Evolutionary conservation across 106 monocot genomes (phyloP), one percentile per base, ranked within the genome.

Genomic region (Cymbidium sinense): DNA sequence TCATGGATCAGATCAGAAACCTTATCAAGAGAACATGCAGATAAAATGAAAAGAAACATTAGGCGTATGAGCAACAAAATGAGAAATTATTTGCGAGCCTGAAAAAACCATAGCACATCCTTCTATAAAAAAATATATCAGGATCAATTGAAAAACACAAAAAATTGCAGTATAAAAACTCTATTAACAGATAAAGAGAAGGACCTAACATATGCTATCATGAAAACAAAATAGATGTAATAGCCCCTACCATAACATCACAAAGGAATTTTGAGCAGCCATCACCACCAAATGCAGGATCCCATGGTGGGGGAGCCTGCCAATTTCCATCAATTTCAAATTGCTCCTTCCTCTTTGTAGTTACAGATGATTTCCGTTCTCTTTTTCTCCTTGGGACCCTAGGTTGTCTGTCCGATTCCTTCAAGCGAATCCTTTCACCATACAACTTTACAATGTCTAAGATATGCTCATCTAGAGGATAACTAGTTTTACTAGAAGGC

Each of bases 241-340:
- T 28, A 6, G 37, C 36, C 61, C 83, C 75, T 89, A 98, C 96
- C 96, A 99, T 99, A 72, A 95, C 89, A 89, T 99, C 95, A 86
- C 99, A 99, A 19, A 99, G 81, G 83, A 99, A 99, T 47, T 89
- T 99, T 81, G 99, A 94, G 67, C 54, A 78, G 76, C 92, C 95
- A 86, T 99, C 92, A 44, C 95, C 95, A 41, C 94, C 95, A 50
- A 87, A 15, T 13, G 84, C 86, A 82, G 83, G 83, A 85, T 99
- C 92, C 95, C 99, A 99, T 78, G 90, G 90, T 79, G 90, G 84
- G 31, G 83, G 86, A 5, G 84, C 95, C 71, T 88, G 81, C 92
- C 99, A 99, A 74, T 86, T 72, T 73, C 64, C 81, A 78, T 76
- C 61, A 62, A 8, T n/a, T 41, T 73, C 85, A 50, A 81, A 47